Conservation (phyloP, 2,329 filamentous ascomycete genomes). For the Rhinocladiella similis region DNA sequence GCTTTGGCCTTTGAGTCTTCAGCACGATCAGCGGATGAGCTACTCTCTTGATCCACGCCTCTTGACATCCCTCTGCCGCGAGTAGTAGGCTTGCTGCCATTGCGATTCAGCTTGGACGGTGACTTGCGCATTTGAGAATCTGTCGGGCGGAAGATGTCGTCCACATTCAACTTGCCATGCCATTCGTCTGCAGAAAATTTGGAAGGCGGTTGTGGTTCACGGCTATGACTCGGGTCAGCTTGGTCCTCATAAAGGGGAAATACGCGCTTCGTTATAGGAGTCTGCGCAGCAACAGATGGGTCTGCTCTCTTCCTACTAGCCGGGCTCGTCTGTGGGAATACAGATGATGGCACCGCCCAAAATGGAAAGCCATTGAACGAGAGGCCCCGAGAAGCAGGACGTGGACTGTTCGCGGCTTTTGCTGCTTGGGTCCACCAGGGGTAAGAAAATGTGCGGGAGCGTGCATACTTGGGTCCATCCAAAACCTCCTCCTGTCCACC, state of each 20-base stretch:
- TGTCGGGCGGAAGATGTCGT: slow-evolving; percentile 39
- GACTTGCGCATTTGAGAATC: slow-evolving; percentile 32
- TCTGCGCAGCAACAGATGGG: neutral
- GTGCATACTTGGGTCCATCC: slow-evolving; percentile 26
- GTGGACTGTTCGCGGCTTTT: neutral
- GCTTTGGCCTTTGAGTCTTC: slow-evolving; percentile 15
- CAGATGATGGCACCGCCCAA: slow-evolving; percentile 32
- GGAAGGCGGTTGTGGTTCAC: slow-evolving; percentile 33
- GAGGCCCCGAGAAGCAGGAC: slow-evolving; percentile 6
- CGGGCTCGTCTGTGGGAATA: slow-evolving; percentile 24
- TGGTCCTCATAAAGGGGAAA: neutral
- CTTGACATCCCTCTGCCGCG: slow-evolving; percentile 20
- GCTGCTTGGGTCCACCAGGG: slow-evolving; percentile 4
- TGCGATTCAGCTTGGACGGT: slow-evolving; percentile 22
- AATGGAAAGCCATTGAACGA: slow-evolving; percentile 26
- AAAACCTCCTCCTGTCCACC: slow-evolving; percentile 10
- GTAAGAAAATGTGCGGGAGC: slow-evolving; percentile 8
- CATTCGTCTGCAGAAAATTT: slow-evolving; percentile 45
- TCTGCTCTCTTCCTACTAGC: slow-evolving; percentile 8
- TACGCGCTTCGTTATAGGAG: neutral
- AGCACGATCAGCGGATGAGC: slow-evolving; percentile 19
- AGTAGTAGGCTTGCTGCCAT: slow-evolving; percentile 19
- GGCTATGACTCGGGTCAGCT: slow-evolving; percentile 16
- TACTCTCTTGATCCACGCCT: slow-evolving; percentile 9
- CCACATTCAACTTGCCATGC: slow-evolving; percentile 38